phyloP scores from a whole-genome alignment of 164 flowering plant species.

The grape (Vitis vinifera) region ASM3070453v1 NC_081817.1:26703501-26704000 shows the following conservation, averaged over 20 bases:
- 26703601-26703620: neutral
- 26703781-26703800: slow-evolving; percentile 40
- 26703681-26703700: slow-evolving; percentile 54
- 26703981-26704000: slow-evolving; percentile 40
- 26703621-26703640: slow-evolving; percentile 36
- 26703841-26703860: neutral
- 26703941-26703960: slow-evolving; percentile 30
- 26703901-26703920: slow-evolving; percentile 47
- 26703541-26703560: too few relatives aligned
- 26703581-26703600: neutral
- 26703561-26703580: neutral
- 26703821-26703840: slow-evolving; percentile 4
- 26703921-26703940: slow-evolving; percentile 45
- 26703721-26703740: slow-evolving; percentile 36
- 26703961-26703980: slow-evolving; percentile 39
- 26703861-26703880: slow-evolving; percentile 1
- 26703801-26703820: slow-evolving; percentile 40
- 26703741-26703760: slow-evolving; percentile 56
- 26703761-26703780: slow-evolving; percentile 55
- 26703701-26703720: slow-evolving; percentile 44
- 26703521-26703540: too few relatives aligned
- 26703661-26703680: slow-evolving; percentile 62
- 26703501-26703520: too few relatives aligned
- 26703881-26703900: neutral
- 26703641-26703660: slow-evolving; percentile 46